phyloP scores from a whole-genome alignment of 2,329 filamentous ascomycete species.

The Calonectria leucothoes region DNA sequence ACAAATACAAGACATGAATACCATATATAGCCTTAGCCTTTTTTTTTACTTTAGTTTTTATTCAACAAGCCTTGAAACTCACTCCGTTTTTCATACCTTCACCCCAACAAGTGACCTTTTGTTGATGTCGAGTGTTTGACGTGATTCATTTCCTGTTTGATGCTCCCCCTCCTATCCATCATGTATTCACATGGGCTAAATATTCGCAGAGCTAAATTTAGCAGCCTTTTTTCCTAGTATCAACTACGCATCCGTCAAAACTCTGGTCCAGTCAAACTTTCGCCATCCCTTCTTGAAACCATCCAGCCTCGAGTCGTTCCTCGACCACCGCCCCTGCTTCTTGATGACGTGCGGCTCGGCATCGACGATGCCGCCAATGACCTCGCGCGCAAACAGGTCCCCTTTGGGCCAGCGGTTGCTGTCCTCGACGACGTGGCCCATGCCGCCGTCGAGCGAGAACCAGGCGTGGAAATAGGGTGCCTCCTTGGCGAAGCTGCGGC shows the following conservation, averaged over 20 bases:
- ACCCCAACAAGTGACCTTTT: too few relatives aligned
- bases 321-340: conserved; percentile 87
- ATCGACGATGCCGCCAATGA: conserved; percentile 93
- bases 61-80: neutral
- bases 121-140: too few relatives aligned
- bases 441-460: conserved; percentile 91
- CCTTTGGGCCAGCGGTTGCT: conserved; percentile 86
- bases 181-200: too few relatives aligned
- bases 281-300: conserved; percentile 87
- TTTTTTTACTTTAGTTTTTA: conserved; percentile 5
- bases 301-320: conserved; percentile 76
- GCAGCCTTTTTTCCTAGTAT: too few relatives aligned
- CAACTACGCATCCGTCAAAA: conserved; percentile 56
- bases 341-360: conserved; percentile 85
- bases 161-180: neutral
- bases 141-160: neutral
- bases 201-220: too few relatives aligned
- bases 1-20: neutral
- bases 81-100: neutral
- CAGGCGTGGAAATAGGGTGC: conserved; percentile 99
- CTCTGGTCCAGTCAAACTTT: conserved; percentile 88
- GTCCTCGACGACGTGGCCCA: conserved; percentile 95
- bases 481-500: conserved; percentile 87
- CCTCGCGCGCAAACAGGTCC: conserved; percentile 91
- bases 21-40: neutral